These are phyloP conservation scores for Phytophthora quininea DNA, from an alignment of 352 stramenopile species.

Conservation along the genomic window DNA sequence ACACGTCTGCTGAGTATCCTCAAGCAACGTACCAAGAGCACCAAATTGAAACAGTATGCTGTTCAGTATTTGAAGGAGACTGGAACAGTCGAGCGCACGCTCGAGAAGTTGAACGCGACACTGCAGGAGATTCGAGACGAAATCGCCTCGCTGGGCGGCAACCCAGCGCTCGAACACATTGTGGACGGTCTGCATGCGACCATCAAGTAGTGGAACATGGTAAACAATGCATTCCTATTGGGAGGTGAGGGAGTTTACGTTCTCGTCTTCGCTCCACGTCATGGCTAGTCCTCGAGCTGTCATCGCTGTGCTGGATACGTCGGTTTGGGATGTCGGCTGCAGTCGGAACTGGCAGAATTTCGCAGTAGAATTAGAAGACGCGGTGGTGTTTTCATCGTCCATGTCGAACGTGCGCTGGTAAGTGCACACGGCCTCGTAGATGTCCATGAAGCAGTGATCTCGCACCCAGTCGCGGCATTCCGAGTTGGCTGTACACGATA, in stretches of 20 bases:
- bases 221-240: neutral
- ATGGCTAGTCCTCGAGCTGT: constrained; percentile 18
- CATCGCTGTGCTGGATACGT: constrained; percentile 36
- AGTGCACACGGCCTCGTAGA: constrained; percentile 60
- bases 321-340: constrained; percentile 27
- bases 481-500: constrained; percentile 41
- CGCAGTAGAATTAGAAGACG: neutral
- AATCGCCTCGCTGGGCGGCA: constrained; percentile 60
- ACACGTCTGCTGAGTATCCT: constrained; percentile 94
- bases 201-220: constrained; percentile 35
- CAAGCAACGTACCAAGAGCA: constrained; percentile 95
- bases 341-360: constrained; percentile 48
- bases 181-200: constrained; percentile 56
- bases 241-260: constrained; percentile 4
- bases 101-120: constrained; percentile 62
- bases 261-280: constrained; percentile 29
- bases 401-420: constrained; percentile 2
- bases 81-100: constrained; percentile 58
- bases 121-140: constrained; percentile 52
- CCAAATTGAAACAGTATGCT: constrained; percentile 95
- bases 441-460: constrained; percentile 64
- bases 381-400: constrained; percentile 1
- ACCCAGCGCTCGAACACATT: constrained; percentile 62
- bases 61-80: constrained; percentile 84
- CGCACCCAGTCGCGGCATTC: constrained; percentile 57